A percentile compares a stretch with the other conserved stretches of the same genome.
phyloP scores from a whole-genome alignment of 495 filamentous ascomycete genomes.

The Penicillium egyptiacum region DNA sequence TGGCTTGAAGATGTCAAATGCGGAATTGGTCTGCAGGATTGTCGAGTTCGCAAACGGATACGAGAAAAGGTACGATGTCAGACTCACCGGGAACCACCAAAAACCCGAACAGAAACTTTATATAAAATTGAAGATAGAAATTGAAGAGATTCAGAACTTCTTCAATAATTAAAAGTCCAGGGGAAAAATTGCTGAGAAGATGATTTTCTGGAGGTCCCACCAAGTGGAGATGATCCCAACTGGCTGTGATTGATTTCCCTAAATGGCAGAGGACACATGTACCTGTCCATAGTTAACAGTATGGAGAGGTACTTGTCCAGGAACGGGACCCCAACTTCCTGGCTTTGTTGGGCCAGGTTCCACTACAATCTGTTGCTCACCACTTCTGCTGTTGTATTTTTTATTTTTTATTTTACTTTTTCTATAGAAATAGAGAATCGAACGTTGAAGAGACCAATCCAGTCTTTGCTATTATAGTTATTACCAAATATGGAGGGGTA shows the following conservation, averaged over 20 bases:
- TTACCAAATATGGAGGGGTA: too few species aligned
- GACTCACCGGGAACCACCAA: constrained; percentile 26
- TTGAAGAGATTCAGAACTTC: constrained; percentile 1
- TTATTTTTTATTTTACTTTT: background rate
- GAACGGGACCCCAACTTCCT: constrained; percentile 21
- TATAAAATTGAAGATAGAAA: constrained; percentile 1
- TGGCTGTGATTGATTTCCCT: constrained; percentile 3
- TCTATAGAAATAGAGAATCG: background rate
- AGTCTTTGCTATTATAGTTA: background rate
- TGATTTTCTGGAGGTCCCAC: constrained; percentile 23
- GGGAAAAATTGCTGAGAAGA: constrained; percentile 28
- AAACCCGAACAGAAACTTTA: constrained; percentile 9
- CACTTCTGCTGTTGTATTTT: constrained; percentile 7
- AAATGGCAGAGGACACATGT: constrained; percentile 10
- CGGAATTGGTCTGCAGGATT: constrained; percentile 12
- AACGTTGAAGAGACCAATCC: background rate
- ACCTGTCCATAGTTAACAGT: constrained; percentile 14
- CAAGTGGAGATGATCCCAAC: constrained; percentile 23
- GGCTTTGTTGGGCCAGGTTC: constrained; percentile 31
- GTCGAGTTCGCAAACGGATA: constrained; percentile 9
- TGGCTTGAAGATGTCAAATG: constrained; percentile 10
- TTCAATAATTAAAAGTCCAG: background rate
- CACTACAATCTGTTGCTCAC: constrained; percentile 18
- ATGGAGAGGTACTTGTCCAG: constrained; percentile 17
- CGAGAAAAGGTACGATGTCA: constrained; percentile 3